A percentile compares a stretch with the other conserved stretches of the same genome.
These are phyloP conservation scores for Cylindrotheca closterium DNA, from an alignment of 108 stramenopile species.

Conservation along the genomic window DNA sequence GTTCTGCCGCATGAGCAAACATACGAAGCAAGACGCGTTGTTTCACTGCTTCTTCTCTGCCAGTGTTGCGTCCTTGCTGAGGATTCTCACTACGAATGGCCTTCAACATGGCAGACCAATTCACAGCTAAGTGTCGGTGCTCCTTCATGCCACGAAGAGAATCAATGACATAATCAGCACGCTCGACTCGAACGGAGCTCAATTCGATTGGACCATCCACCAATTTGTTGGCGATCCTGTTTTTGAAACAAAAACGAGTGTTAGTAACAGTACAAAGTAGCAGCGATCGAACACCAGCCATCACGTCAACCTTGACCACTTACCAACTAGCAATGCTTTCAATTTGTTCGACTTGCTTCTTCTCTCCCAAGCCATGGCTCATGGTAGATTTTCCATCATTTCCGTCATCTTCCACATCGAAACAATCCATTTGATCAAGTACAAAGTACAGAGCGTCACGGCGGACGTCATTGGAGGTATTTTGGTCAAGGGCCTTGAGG, in stretches of 20 bases:
- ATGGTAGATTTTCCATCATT: constrained; percentile 20
- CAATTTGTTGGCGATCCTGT: constrained; percentile 60
- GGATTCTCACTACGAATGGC: constrained; percentile 66
- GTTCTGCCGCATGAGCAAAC: constrained; percentile 57
- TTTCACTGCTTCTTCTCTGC: constrained; percentile 58
- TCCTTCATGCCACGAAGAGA: constrained; percentile 73
- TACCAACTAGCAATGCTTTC: constrained; percentile 33
- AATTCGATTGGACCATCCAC: constrained; percentile 61
- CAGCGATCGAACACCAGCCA: neutral
- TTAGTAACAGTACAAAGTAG: neutral
- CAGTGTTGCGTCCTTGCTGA: constrained; percentile 17
- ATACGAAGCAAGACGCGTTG: constrained; percentile 75
- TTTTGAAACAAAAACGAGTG: neutral
- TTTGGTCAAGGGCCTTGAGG: constrained; percentile 54
- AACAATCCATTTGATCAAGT: constrained; percentile 84
- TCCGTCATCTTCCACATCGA: constrained; percentile 63
- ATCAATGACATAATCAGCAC: constrained; percentile 68
- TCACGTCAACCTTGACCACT: too few species aligned
- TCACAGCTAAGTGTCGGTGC: constrained; percentile 54
- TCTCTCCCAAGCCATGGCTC: constrained; percentile 9
- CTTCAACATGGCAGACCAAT: constrained; percentile 77
- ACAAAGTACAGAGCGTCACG: constrained; percentile 77
- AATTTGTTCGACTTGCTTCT: constrained; percentile 41
- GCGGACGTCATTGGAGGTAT: constrained; percentile 58
- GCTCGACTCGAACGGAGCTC: constrained; percentile 61